Conservation (phyloP, 371 early-diverging fungal species). For the Mortierella sp. region DNA sequence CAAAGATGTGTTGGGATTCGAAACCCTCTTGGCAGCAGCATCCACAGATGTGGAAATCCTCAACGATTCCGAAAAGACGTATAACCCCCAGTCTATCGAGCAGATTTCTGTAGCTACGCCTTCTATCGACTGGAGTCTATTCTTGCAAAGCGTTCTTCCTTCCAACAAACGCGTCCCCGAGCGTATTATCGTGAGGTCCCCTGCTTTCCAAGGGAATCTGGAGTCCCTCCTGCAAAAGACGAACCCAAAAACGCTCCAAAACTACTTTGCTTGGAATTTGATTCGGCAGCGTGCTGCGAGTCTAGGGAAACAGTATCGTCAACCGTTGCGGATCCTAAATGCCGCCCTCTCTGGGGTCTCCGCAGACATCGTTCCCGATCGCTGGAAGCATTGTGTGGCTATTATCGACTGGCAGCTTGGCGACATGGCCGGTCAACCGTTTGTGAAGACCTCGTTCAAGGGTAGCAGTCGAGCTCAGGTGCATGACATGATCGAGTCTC, state of each 20-base stretch:
- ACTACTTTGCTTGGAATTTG: slow-evolving; percentile 60
- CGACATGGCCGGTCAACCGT: slow-evolving; percentile 66
- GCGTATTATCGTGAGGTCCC: slow-evolving; percentile 57
- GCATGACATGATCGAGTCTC: slow-evolving; percentile 56
- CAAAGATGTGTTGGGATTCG: slow-evolving; percentile 59
- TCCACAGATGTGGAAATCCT: slow-evolving; percentile 58
- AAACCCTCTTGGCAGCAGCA: slow-evolving; percentile 58
- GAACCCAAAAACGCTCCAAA: slow-evolving; percentile 47
- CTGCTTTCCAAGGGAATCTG: slow-evolving; percentile 55
- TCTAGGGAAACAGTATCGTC: slow-evolving; percentile 51
- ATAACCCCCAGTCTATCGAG: slow-evolving; percentile 60
- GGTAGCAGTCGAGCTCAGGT: slow-evolving; percentile 55
- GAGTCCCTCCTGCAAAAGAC: slow-evolving; percentile 51
- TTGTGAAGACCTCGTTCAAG: slow-evolving; percentile 57
- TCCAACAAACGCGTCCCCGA: slow-evolving; percentile 38
- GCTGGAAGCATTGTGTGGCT: slow-evolving; percentile 60
- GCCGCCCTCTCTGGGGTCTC: slow-evolving; percentile 59
- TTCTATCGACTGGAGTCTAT: slow-evolving; percentile 58
- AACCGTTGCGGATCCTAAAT: slow-evolving; percentile 49
- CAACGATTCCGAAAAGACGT: slow-evolving; percentile 59
- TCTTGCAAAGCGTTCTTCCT: slow-evolving; percentile 54
- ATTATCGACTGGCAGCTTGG: slow-evolving; percentile 59
- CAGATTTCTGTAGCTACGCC: slow-evolving; percentile 56
- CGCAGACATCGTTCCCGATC: slow-evolving; percentile 54
- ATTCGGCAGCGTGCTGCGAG: slow-evolving; percentile 47